Evolutionary conservation across 2,329 filamentous ascomycete genomes (phyloP).

Genomic region (Metarhizium album): DNA sequence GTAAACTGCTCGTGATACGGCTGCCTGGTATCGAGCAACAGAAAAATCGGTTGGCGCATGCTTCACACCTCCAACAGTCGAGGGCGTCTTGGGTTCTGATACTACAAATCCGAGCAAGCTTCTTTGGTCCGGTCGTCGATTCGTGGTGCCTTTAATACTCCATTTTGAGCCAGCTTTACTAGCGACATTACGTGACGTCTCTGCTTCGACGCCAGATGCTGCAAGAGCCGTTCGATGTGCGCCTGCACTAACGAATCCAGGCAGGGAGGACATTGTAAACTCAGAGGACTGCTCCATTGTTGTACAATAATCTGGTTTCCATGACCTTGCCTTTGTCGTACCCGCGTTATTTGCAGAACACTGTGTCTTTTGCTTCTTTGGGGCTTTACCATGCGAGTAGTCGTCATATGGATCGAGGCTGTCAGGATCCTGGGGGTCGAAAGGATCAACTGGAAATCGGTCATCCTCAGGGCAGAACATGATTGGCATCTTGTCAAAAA

Average conservation of each 20-base stretch:
- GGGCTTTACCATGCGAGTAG: conserved; percentile 13
- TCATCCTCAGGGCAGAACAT: conserved; percentile 56
- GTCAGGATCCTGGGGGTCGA: conserved; percentile 23
- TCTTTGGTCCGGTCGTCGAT: conserved; percentile 27
- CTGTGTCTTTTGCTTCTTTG: conserved; percentile 19
- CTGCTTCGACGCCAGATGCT: conserved; percentile 11
- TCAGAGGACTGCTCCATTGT: conserved; percentile 49
- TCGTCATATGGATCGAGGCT: conserved; percentile 10
- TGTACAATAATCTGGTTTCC: conserved; percentile 39
- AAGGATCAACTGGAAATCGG: conserved; percentile 54
- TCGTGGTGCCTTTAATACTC: conserved; percentile 16
- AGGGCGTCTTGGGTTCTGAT: conserved; percentile 10
- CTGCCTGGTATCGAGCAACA: conserved; percentile 16
- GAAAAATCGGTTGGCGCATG: conserved; percentile 11
- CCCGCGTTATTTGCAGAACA: conserved; percentile 10
- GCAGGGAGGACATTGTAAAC: conserved; percentile 48
- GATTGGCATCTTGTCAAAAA: conserved; percentile 41
- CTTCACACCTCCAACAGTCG: conserved; percentile 5
- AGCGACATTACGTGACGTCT: conserved; percentile 3
- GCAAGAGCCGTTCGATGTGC: conserved; percentile 36
- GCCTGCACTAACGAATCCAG: conserved; percentile 53
- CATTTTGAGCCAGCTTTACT: conserved; percentile 10
- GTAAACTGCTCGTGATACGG: conserved; percentile 12
- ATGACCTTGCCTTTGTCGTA: conserved; percentile 19
- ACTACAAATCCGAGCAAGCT: conserved; percentile 32